Evolutionary conservation across 352 stramenopile species (phyloP).

Genomic region (Saprolegnia diclina): DNA sequence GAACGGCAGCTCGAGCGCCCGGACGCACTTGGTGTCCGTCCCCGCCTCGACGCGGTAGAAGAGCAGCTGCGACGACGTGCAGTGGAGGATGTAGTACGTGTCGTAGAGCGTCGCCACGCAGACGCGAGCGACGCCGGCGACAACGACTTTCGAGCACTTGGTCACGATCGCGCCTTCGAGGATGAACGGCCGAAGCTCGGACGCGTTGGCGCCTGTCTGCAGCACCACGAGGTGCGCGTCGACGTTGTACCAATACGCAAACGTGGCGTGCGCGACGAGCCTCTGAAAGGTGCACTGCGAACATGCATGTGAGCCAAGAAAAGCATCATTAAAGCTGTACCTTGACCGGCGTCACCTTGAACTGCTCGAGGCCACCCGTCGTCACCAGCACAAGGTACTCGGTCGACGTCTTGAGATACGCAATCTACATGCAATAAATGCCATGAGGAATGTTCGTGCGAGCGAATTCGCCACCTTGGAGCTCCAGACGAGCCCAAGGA

Average conservation of each 20-base stretch:
- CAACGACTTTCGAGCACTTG: constrained; percentile 66
- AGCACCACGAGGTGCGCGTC: constrained; percentile 58
- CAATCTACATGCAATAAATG: constrained; percentile 19
- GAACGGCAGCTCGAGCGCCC: constrained; percentile 65
- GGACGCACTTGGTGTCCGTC: constrained; percentile 51
- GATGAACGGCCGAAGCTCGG: constrained; percentile 68
- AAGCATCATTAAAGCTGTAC: neutral
- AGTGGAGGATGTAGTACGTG: constrained; percentile 59
- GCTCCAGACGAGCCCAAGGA: constrained; percentile 12
- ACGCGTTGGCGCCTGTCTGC: constrained; percentile 62
- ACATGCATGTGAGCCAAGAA: neutral
- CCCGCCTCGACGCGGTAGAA: constrained; percentile 53
- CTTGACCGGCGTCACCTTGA: constrained; percentile 29
- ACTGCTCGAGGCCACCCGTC: constrained; percentile 67
- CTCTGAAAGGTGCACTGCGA: constrained; percentile 44
- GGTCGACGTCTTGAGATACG: neutral
- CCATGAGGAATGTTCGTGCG: constrained; percentile 44
- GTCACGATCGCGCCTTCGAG: constrained; percentile 52
- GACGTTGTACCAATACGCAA: constrained; percentile 70
- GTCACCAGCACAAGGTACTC: constrained; percentile 76
- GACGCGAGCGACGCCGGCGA: constrained; percentile 53
- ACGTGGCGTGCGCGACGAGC: constrained; percentile 49
- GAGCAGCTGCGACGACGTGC: constrained; percentile 51
- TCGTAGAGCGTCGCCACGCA: constrained; percentile 64
- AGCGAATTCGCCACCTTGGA: constrained; percentile 49